phyloP scores from a whole-genome alignment of 345 rosid species.

The Orychophragmus violaceus region DNA sequence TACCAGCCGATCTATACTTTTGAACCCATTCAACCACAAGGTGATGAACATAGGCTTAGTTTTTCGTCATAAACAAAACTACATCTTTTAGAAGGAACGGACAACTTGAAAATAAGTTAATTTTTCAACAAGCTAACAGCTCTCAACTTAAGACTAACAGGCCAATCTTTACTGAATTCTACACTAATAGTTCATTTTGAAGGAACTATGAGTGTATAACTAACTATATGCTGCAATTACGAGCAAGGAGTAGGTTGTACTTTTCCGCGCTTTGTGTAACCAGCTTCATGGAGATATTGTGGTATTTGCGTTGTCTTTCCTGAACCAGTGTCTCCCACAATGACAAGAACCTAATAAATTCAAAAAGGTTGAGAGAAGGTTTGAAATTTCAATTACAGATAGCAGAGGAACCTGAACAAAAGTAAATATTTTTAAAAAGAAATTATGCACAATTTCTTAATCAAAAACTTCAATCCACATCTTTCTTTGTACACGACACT shows the following conservation, averaged over 20 bases:
- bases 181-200: background rate
- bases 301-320: conserved; percentile 98
- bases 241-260: conserved; percentile 33
- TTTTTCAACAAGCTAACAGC: background rate
- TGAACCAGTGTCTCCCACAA: conserved; percentile 98
- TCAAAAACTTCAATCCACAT: conserved; percentile 7
- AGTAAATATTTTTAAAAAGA: background rate
- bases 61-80: background rate
- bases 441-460: background rate
- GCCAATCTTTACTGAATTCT: background rate
- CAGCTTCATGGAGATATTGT: conserved; percentile 95
- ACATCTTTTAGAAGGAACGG: background rate
- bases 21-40: conserved; percentile 17
- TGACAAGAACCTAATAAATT: conserved; percentile 68
- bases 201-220: background rate
- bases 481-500: background rate
- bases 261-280: conserved; percentile 90
- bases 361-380: background rate
- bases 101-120: background rate
- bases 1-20: background rate
- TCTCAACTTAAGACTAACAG: background rate
- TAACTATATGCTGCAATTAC: conserved; percentile 1
- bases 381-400: background rate
- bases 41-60: background rate
- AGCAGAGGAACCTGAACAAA: background rate